A percentile compares a stretch with the other conserved stretches of the same genome.
These are phyloP conservation scores for Penicillium lagena DNA, from an alignment of 495 filamentous ascomycete genomes.

Conservation along the genomic window DNA sequence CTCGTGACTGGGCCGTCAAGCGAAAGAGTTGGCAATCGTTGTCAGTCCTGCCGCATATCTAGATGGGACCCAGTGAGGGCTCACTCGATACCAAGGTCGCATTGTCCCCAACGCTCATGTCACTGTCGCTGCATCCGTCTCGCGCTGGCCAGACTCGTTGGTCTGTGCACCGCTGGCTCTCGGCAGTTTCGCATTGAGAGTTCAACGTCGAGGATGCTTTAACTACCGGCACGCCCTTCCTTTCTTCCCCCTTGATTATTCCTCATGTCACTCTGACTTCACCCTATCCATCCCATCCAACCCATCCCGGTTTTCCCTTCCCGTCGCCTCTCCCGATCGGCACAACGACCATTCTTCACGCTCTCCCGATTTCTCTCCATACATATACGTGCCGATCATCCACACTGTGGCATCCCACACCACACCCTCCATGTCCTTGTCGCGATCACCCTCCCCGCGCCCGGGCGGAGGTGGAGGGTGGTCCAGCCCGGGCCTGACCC, in stretches of 20 bases:
- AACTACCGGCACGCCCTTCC: neutral
- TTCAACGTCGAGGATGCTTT: too few species aligned
- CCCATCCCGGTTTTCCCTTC: neutral
- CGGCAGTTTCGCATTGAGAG: too few species aligned
- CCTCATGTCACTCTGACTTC: neutral
- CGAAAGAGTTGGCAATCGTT: too few species aligned
- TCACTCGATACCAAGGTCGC: too few species aligned
- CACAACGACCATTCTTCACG: too few species aligned
- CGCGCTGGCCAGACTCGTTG: too few species aligned
- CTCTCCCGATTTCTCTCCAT: neutral
- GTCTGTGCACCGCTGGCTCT: too few species aligned
- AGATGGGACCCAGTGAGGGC: too few species aligned
- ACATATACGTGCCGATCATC: conserved; percentile 1
- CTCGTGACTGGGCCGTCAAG: too few species aligned
- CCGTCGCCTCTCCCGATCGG: neutral
- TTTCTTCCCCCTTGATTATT: neutral
- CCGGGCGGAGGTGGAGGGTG: conserved; percentile 78
- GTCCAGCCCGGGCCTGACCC: conserved; percentile 75
- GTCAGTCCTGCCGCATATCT: too few species aligned
- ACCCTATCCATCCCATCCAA: neutral
- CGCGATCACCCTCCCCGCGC: conserved; percentile 75
- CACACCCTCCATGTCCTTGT: conserved; percentile 62
- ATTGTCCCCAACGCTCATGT: too few species aligned
- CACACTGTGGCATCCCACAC: neutral
- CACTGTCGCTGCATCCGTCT: too few species aligned